These are phyloP conservation scores for Rhizopus stolonifer DNA, from an alignment of 371 early-diverging fungal species.

Conservation along the genomic window DNA sequence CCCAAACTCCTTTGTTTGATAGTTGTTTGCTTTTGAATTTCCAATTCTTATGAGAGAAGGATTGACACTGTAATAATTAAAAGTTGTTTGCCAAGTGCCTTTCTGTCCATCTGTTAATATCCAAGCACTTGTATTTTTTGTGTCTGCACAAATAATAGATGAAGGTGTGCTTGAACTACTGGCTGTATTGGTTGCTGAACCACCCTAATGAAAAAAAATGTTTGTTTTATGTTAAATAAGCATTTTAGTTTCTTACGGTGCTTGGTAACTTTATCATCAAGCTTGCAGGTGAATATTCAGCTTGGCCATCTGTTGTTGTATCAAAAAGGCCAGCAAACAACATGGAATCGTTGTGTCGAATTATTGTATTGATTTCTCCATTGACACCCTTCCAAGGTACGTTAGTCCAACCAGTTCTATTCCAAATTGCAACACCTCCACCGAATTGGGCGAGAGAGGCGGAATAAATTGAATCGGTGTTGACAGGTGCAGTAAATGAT, in stretches of 20 bases:
- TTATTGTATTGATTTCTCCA: slow-evolving; percentile 46
- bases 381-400: slow-evolving; percentile 67
- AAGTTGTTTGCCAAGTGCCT: slow-evolving; percentile 66
- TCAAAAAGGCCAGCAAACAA: slow-evolving; percentile 49
- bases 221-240: not conserved
- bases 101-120: slow-evolving; percentile 60
- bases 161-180: slow-evolving; percentile 43
- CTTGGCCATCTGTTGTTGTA: slow-evolving; percentile 43
- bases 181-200: slow-evolving; percentile 30
- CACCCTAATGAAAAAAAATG: slow-evolving; percentile 20
- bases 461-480: slow-evolving; percentile 25
- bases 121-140: slow-evolving; percentile 52
- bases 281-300: slow-evolving; percentile 37
- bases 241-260: slow-evolving; percentile 12
- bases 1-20: slow-evolving; percentile 71
- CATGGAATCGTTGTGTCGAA: slow-evolving; percentile 22
- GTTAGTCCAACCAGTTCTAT: slow-evolving; percentile 40
- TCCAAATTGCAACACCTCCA: slow-evolving; percentile 60
- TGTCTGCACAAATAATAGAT: slow-evolving; percentile 49
- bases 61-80: slow-evolving; percentile 51
- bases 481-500: slow-evolving; percentile 34
- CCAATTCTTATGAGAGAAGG: slow-evolving; percentile 69
- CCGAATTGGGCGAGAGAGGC: slow-evolving; percentile 50
- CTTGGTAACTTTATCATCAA: slow-evolving; percentile 39
- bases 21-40: slow-evolving; percentile 57